Percentiles rank a stretch among this genome's conserved stretches.
phyloP scores from a whole-genome alignment of 2,329 filamentous ascomycete species.

The Ceratocystis diversiconidia region DNA sequence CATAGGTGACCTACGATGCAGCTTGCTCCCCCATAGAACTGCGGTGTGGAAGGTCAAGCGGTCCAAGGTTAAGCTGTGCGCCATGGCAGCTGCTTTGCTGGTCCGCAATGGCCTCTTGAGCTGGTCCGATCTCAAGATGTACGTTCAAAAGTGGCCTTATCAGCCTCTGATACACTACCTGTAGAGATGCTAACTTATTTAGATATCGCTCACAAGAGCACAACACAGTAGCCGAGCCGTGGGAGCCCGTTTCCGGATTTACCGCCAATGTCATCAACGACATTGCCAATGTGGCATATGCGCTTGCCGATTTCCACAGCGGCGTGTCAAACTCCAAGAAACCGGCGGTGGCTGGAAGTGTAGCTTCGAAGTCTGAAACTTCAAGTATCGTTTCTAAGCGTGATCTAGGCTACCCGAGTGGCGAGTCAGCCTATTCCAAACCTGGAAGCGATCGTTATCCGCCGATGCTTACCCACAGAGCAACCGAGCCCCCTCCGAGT shows the following conservation, averaged over 20 bases:
- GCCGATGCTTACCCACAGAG: background rate
- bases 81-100: conserved; percentile 57
- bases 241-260: conserved; percentile 64
- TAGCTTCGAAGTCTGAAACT: background rate
- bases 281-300: conserved; percentile 67
- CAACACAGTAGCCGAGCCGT: conserved; percentile 62
- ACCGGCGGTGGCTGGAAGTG: background rate
- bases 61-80: conserved; percentile 49
- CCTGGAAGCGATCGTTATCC: background rate
- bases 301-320: conserved; percentile 58
- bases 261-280: conserved; percentile 69
- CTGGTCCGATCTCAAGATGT: conserved; percentile 57
- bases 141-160: background rate
- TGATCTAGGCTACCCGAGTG: background rate
- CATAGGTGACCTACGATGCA: conserved; percentile 52
- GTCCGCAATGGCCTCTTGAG: conserved; percentile 50
- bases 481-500: background rate
- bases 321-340: conserved; percentile 21
- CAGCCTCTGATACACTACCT: conserved; percentile 28
- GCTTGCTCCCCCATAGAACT: conserved; percentile 49
- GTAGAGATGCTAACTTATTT: conserved; percentile 15
- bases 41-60: conserved; percentile 64
- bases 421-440: background rate
- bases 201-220: conserved; percentile 46
- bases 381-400: background rate